phyloP scores from a whole-genome alignment of 306 rosid genomes.

The Heteromeles arbutifolia region DNA sequence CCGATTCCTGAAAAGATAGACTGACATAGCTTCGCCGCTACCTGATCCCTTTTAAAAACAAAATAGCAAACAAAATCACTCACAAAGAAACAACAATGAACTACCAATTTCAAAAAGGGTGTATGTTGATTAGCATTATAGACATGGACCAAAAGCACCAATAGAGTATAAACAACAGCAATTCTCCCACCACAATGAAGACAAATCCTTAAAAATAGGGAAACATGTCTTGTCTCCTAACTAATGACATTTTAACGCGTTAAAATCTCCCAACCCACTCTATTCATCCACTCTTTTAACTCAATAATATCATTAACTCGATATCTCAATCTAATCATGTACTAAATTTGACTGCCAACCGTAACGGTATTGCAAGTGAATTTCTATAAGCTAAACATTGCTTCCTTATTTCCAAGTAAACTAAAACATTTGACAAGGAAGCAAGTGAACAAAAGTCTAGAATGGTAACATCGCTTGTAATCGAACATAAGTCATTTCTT shows the following conservation, averaged over 20 bases:
- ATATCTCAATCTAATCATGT: no score
- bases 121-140: background rate
- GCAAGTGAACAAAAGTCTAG: background rate
- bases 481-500: constrained; percentile 38
- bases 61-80: constrained; percentile 1
- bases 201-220: constrained; percentile 16
- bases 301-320: constrained; percentile 4
- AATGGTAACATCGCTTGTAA: no score
- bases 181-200: constrained; percentile 9
- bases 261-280: constrained; percentile 7
- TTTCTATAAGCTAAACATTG: background rate
- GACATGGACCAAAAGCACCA: background rate
- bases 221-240: constrained; percentile 23
- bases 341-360: no score
- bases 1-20: rapidly evolving
- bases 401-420: background rate
- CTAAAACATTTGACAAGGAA: background rate
- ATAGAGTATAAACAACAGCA: constrained; percentile 18
- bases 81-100: constrained; percentile 20
- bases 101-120: background rate
- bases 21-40: no score
- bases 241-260: constrained; percentile 24
- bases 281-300: background rate
- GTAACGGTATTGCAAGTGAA: no score
- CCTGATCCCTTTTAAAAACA: background rate